These are phyloP conservation scores for Alternaria hordeiaustralica DNA, from an alignment of 2,329 filamentous ascomycete genomes.

Conservation along the genomic window DNA sequence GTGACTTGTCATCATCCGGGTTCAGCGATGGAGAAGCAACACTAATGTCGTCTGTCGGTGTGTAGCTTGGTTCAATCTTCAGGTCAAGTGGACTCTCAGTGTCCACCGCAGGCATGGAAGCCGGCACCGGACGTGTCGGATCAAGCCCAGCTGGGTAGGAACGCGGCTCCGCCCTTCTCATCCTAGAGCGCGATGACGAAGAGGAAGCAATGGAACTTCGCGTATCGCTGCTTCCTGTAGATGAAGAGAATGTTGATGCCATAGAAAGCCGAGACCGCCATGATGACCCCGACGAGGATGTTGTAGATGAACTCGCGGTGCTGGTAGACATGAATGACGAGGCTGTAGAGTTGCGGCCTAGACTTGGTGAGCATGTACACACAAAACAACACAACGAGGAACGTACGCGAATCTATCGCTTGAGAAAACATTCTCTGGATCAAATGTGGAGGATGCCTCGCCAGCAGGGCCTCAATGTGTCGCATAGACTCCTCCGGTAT, in stretches of 20 bases:
- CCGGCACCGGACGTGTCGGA: constrained; percentile 40
- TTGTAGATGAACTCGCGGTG: constrained; percentile 36
- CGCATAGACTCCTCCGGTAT: constrained; percentile 48
- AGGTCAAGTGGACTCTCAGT: constrained; percentile 40
- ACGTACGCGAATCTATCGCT: constrained; percentile 45
- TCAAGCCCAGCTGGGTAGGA: constrained; percentile 45
- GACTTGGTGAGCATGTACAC: constrained; percentile 23
- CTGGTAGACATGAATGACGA: constrained; percentile 43
- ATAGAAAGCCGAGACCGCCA: constrained; percentile 44
- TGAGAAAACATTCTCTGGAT: constrained; percentile 48
- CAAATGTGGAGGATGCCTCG: constrained; percentile 44
- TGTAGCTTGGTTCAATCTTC: constrained; percentile 37
- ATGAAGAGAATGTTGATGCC: constrained; percentile 41
- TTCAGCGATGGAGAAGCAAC: constrained; percentile 34
- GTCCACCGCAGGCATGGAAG: constrained; percentile 41
- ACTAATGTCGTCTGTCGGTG: constrained; percentile 42
- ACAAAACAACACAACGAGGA: neutral
- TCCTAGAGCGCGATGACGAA: constrained; percentile 38
- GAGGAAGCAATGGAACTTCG: constrained; percentile 40
- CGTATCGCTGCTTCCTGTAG: constrained; percentile 36
- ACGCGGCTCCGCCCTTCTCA: constrained; percentile 40
- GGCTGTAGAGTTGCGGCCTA: constrained; percentile 44
- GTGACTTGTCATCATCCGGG: constrained; percentile 28
- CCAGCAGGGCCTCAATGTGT: constrained; percentile 46
- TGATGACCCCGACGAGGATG: constrained; percentile 40